Conservation (phyloP, 148 eudicot genomes). For the Polygonum maritimum region DNA sequence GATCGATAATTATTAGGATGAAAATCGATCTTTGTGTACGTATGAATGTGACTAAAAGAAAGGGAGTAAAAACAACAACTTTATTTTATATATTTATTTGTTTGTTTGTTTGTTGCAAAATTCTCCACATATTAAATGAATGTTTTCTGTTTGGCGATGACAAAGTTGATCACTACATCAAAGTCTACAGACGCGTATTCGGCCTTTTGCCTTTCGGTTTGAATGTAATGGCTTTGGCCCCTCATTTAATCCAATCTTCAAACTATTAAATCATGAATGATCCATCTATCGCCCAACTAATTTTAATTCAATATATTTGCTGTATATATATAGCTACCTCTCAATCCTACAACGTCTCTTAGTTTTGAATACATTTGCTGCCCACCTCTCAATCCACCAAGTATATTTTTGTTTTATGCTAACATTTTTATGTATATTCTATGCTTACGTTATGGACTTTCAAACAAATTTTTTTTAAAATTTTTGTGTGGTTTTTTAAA, state of each 20-base stretch:
- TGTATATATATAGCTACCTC: neutral
- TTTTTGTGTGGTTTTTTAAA: too few relatives aligned
- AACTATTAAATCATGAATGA: neutral
- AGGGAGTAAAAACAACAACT: neutral
- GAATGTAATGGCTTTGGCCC: slow-evolving; percentile 3
- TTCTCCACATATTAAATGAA: neutral
- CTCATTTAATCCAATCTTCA: neutral
- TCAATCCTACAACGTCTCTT: neutral
- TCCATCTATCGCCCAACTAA: neutral
- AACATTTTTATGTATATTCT: too few relatives aligned
- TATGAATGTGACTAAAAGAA: neutral
- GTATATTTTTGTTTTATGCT: too few relatives aligned
- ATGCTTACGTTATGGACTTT: too few relatives aligned
- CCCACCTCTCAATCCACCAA: neutral
- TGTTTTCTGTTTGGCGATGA: neutral
- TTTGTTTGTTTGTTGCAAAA: neutral
- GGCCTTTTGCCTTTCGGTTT: slow-evolving; percentile 8
- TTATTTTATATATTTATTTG: neutral
- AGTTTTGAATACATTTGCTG: too few relatives aligned
- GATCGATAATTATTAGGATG: neutral
- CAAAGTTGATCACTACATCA: neutral
- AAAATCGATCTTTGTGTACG: neutral
- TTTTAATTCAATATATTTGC: neutral
- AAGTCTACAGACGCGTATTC: neutral
- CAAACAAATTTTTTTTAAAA: too few relatives aligned